Evolutionary conservation across 441 rosid species (phyloP).

Genomic region (Corymbia calophylla): DNA sequence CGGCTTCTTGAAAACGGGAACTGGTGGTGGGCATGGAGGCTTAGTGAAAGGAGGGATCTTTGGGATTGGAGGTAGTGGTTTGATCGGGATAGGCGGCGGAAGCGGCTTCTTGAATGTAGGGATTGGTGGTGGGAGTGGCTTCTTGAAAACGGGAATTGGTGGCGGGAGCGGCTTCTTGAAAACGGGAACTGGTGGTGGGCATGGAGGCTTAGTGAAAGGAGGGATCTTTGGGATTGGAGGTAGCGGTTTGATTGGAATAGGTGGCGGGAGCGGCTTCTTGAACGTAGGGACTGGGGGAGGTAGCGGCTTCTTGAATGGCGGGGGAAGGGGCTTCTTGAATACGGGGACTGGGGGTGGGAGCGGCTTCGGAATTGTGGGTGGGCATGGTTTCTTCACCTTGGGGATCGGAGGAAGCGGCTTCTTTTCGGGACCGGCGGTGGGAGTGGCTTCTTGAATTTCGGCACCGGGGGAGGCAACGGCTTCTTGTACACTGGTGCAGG

Average conservation of each 20-base stretch:
- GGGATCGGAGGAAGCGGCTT: slow-evolving; percentile 27
- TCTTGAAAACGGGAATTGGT: background rate
- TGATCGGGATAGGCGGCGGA: slow-evolving; percentile 1
- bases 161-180: background rate
- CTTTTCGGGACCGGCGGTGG: slow-evolving; percentile 2
- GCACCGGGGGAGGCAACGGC: slow-evolving; percentile 7
- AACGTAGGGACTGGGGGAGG: background rate
- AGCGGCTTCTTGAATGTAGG: slow-evolving; percentile 3
- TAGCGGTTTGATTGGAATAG: too few species aligned
- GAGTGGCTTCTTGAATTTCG: slow-evolving; percentile 17
- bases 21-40: slow-evolving; percentile 6
- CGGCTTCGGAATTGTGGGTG: slow-evolving; percentile 15
- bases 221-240: too few species aligned
- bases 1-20: slow-evolving; percentile 16
- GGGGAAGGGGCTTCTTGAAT: slow-evolving; percentile 14
- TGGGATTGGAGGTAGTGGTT: too few species aligned
- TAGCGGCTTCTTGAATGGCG: slow-evolving; percentile 14
- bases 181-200: background rate
- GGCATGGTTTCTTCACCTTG: slow-evolving; percentile 26
- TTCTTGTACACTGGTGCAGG: background rate
- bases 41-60: background rate
- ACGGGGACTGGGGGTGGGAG: slow-evolving; percentile 7
- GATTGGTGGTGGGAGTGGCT: background rate
- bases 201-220: too few species aligned
- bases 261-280: background rate